phyloP scores from a whole-genome alignment of 768 basidiomycete genomes.

The Phylloporus scabripes region DNA sequence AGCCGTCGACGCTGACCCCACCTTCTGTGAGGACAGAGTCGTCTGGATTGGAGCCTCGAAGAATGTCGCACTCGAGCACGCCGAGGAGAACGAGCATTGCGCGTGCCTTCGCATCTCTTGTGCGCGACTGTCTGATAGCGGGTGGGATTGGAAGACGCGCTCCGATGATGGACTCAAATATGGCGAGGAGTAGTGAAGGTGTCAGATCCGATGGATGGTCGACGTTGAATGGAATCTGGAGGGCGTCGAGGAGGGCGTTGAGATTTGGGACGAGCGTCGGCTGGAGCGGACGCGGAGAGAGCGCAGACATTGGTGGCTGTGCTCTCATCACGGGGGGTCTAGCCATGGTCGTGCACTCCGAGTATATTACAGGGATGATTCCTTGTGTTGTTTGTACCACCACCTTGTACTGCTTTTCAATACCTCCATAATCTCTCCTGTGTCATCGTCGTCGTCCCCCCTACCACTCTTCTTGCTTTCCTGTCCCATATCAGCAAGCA shows the following conservation, averaged over 20 bases:
- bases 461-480: neutral
- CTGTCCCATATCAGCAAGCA: slow-evolving; percentile 15
- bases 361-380: too few relatives aligned
- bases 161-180: slow-evolving; percentile 58
- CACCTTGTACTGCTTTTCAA: neutral
- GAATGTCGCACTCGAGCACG: slow-evolving; percentile 60
- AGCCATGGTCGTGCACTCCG: too few relatives aligned
- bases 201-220: slow-evolving; percentile 58
- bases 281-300: slow-evolving; percentile 1
- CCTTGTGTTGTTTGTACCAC: slow-evolving; percentile 5
- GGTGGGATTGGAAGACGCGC: slow-evolving; percentile 45
- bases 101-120: slow-evolving; percentile 42
- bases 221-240: slow-evolving; percentile 44
- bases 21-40: slow-evolving; percentile 16
- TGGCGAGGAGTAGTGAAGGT: slow-evolving; percentile 62
- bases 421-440: slow-evolving; percentile 10
- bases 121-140: slow-evolving; percentile 34
- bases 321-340: too few relatives aligned
- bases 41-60: slow-evolving; percentile 36
- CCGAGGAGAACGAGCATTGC: slow-evolving; percentile 74
- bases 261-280: slow-evolving; percentile 27
- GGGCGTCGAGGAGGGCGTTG: slow-evolving; percentile 41
- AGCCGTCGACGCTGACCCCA: slow-evolving; percentile 25
- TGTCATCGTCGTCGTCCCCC: slow-evolving; percentile 2
- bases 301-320: neutral